These are phyloP conservation scores for Durio zibethinus DNA, from an alignment of 345 rosid species.

Conservation along the genomic window DNA sequence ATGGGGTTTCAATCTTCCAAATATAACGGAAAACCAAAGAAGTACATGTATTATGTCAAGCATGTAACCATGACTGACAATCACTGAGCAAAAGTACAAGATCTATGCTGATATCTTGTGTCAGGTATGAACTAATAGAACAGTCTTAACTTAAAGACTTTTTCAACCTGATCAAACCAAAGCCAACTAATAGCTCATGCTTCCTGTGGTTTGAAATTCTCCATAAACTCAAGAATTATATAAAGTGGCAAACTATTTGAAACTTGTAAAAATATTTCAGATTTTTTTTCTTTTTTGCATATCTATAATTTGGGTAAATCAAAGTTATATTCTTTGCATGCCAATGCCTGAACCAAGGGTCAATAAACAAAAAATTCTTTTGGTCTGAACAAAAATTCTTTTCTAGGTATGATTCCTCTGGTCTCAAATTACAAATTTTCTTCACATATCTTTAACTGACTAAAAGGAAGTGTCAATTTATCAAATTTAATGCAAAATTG, in stretches of 20 bases:
- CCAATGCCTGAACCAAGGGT: background rate
- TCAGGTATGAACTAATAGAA: background rate
- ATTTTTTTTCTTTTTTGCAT: background rate
- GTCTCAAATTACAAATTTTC: background rate
- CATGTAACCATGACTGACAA: background rate
- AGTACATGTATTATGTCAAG: background rate
- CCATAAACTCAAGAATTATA: background rate
- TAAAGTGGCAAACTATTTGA: background rate
- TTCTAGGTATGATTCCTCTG: background rate
- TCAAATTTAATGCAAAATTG: background rate
- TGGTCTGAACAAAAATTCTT: background rate
- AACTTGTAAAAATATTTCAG: background rate
- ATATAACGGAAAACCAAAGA: background rate
- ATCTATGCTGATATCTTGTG: too few relatives aligned
- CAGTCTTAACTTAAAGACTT: background rate
- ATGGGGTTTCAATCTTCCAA: background rate
- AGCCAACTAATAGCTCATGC: background rate
- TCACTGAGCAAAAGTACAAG: background rate
- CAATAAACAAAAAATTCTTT: background rate
- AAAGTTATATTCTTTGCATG: background rate
- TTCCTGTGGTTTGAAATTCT: background rate
- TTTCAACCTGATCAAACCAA: background rate
- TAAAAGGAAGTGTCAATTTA: background rate
- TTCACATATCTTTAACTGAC: background rate
- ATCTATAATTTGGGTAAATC: background rate